Evolutionary conservation across 2,329 filamentous ascomycete genomes (phyloP).

Genomic region (Cadophora sp.): DNA sequence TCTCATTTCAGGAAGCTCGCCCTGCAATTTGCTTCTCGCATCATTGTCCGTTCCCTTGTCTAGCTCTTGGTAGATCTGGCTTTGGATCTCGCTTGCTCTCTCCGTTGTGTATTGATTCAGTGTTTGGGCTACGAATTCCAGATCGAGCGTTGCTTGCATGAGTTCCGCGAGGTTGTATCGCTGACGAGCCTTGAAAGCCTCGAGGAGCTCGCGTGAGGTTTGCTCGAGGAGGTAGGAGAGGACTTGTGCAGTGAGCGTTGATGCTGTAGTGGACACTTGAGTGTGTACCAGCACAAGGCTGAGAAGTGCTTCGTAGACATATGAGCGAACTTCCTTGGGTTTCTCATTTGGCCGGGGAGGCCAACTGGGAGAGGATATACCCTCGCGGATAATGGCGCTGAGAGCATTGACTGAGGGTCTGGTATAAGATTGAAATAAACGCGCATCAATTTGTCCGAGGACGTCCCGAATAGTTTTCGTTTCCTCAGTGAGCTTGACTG

Average conservation of each 20-base stretch:
- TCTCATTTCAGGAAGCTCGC: conserved; percentile 89
- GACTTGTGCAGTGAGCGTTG: conserved; percentile 79
- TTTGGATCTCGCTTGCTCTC: conserved; percentile 79
- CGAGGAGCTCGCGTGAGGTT: conserved; percentile 78
- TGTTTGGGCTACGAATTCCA: conserved; percentile 96
- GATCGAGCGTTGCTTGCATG: conserved; percentile 97
- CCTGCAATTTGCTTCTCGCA: conserved; percentile 79
- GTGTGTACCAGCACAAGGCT: conserved; percentile 89
- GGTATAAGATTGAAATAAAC: conserved; percentile 92
- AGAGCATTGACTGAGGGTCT: conserved; percentile 75
- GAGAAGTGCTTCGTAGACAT: conserved; percentile 88
- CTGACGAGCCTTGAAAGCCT: conserved; percentile 72
- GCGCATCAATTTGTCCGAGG: conserved; percentile 85
- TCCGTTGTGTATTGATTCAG: conserved; percentile 89
- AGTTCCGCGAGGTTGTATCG: conserved; percentile 80
- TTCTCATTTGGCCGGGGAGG: conserved; percentile 60
- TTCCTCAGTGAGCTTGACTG: conserved; percentile 92
- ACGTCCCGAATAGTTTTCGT: conserved; percentile 91
- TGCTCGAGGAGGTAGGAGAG: conserved; percentile 88
- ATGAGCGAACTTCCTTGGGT: conserved; percentile 81
- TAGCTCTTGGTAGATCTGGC: conserved; percentile 89
- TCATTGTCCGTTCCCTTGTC: conserved; percentile 90
- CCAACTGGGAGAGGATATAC: conserved; percentile 77
- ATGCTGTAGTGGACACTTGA: conserved; percentile 81
- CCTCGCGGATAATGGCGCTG: conserved; percentile 71